Evolutionary conservation across 495 filamentous ascomycete genomes (phyloP).

Genomic region (Venustampulla echinocandica): DNA sequence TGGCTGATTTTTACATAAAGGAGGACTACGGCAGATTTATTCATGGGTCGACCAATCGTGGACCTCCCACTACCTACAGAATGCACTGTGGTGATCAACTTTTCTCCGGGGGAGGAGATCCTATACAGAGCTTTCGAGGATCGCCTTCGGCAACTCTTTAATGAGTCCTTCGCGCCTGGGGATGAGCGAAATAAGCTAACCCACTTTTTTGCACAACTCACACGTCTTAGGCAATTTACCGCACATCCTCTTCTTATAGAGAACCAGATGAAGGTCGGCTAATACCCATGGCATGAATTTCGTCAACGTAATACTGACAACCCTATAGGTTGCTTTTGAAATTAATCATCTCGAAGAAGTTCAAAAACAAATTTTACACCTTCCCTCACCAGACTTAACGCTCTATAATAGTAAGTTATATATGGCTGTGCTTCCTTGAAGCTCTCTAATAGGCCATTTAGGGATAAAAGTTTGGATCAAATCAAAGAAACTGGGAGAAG

Average conservation of each 20-base stretch:
- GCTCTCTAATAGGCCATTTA: neutral
- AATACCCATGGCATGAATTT: neutral
- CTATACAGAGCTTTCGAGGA: slow-evolving; percentile 41
- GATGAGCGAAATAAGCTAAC: slow-evolving; percentile 1
- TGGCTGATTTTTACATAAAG: too few species aligned
- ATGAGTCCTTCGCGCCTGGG: neutral
- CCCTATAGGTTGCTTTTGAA: neutral
- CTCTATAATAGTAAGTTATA: neutral
- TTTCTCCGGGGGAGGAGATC: slow-evolving; percentile 20
- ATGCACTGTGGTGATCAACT: neutral
- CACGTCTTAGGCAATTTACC: slow-evolving; percentile 39
- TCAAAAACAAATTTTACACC: neutral
- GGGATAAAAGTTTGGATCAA: neutral
- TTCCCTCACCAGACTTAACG: neutral
- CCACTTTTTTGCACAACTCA: slow-evolving; percentile 9
- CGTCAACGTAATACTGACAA: neutral
- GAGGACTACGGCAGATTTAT: slow-evolving; percentile 36
- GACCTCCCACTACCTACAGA: slow-evolving; percentile 33
- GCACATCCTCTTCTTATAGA: slow-evolving; percentile 11
- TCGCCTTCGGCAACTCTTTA: neutral
- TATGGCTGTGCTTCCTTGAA: neutral
- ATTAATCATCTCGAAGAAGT: neutral
- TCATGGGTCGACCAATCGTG: slow-evolving; percentile 46
- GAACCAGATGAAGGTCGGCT: neutral
- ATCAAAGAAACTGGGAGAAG: neutral